Evolutionary conservation across 2,329 filamentous ascomycete genomes (phyloP), one percentile per base, ranked within the genome.

Genomic region (Falciphora oryzae): DNA sequence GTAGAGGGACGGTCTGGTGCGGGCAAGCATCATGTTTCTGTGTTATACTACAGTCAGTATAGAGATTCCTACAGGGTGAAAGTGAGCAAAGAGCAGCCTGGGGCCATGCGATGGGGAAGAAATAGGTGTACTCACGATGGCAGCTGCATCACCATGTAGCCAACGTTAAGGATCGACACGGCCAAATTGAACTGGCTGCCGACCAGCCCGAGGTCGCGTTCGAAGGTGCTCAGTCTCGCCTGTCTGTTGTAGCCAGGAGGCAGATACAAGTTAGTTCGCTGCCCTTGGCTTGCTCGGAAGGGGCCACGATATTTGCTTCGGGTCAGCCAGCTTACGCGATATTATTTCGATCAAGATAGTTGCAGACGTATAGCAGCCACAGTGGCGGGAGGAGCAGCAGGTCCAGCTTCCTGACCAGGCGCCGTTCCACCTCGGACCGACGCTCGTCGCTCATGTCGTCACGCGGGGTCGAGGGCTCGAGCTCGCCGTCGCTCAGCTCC

Each of bases 21-120:
- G 69, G 59, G 69, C 71, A 61, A 73, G 69, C 65, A 72, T 65
- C 61, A 73, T 67, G 65, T 73, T 73, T 53, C 68, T 80, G 38
- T 56, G 13, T 28, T 29, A 13, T 4, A n/a, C 29, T 16, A 3
- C 31, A 1, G 38, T 38, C 35, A 28, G 38, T 25, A 22, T 13
- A 35, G 32, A 13, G 4, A 13, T 44, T 6, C 13, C 16, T 44
- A 1, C 38, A 44, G 16, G 16, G 16, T 18, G 16, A 53, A n/a
- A 2, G 14, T 2, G 14, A 44, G 38, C 38, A 22, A 7, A 1
- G 16, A 8, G 38, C 18, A 44, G 38, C 38, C 13, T 44, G 14
- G 18, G 38, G 38, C 14, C 2, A 13, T 44, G 18, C 38, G 38
- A 44, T 7, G 44, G 10, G 44, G 3, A 22, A 5, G 38, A 22